phyloP scores from a whole-genome alignment of 352 stramenopile genomes.

The Pythium volutum region DNA sequence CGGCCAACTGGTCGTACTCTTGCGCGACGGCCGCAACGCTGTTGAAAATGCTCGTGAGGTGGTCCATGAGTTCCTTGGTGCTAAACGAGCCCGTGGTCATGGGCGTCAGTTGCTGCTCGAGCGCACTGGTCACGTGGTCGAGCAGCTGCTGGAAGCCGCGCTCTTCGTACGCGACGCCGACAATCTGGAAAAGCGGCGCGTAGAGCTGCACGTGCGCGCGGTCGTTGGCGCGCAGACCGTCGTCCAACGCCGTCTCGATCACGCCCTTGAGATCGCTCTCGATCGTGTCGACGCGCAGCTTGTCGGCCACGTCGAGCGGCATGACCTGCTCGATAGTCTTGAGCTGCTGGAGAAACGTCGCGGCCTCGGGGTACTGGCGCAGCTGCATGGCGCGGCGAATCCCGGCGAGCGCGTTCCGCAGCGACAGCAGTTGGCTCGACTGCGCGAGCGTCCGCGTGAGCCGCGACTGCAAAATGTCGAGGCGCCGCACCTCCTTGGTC shows the following conservation, averaged over 20 bases:
- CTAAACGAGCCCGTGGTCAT: slow-evolving; percentile 54
- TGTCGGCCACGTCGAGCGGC: slow-evolving; percentile 76
- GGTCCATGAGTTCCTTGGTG: slow-evolving; percentile 70
- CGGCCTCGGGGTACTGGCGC: slow-evolving; percentile 67
- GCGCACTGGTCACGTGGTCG: slow-evolving; percentile 34
- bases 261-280: slow-evolving; percentile 80
- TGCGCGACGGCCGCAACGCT: slow-evolving; percentile 61
- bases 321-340: slow-evolving; percentile 76
- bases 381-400: slow-evolving; percentile 75
- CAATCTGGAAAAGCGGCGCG: slow-evolving; percentile 70
- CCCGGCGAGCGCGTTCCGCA: slow-evolving; percentile 73
- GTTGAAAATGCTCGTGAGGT: slow-evolving; percentile 77
- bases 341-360: slow-evolving; percentile 68
- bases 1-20: slow-evolving; percentile 52
- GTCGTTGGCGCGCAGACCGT: slow-evolving; percentile 46
- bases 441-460: slow-evolving; percentile 58
- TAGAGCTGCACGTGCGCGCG: slow-evolving; percentile 52
- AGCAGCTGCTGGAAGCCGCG: slow-evolving; percentile 57
- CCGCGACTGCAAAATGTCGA: slow-evolving; percentile 81
- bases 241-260: slow-evolving; percentile 68
- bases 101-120: slow-evolving; percentile 34
- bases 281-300: slow-evolving; percentile 78
- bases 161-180: slow-evolving; percentile 68
- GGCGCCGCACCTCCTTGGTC: slow-evolving; percentile 76
- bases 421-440: slow-evolving; percentile 65